Percentiles rank a stretch among this genome's conserved stretches.
Evolutionary conservation across 2,329 filamentous ascomycete genomes (phyloP).

Genomic region (Neofusicoccum laricinum): DNA sequence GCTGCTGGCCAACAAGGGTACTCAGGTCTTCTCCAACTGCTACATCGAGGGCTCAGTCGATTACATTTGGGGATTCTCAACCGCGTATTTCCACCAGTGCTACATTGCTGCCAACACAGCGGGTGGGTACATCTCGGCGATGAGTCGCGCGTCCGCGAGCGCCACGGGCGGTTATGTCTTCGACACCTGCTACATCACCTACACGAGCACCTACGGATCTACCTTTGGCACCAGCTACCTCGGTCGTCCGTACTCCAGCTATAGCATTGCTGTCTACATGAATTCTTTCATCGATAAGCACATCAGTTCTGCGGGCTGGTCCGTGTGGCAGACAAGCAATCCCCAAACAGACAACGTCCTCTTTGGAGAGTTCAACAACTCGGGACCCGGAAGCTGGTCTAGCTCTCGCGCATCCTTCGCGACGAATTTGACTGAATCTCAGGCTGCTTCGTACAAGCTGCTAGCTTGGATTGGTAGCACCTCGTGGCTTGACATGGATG

Average conservation of each 20-base stretch:
- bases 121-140: slow-evolving; percentile 23
- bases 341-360: slow-evolving; percentile 18
- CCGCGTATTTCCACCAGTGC: slow-evolving; percentile 30
- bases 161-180: slow-evolving; percentile 50
- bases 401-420: slow-evolving; percentile 34
- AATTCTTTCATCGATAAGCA: slow-evolving; percentile 49
- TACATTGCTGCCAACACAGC: slow-evolving; percentile 10
- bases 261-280: slow-evolving; percentile 48
- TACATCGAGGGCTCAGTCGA: slow-evolving; percentile 57
- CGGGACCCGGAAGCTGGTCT: slow-evolving; percentile 34
- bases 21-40: slow-evolving; percentile 44
- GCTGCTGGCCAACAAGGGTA: slow-evolving; percentile 37
- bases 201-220: slow-evolving; percentile 33
- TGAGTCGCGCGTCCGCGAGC: slow-evolving; percentile 23
- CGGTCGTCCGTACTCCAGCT: slow-evolving; percentile 50
- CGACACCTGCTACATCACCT: slow-evolving; percentile 46
- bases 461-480: slow-evolving; percentile 40
- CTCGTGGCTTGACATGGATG: slow-evolving; percentile 42
- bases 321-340: slow-evolving; percentile 35
- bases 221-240: slow-evolving; percentile 40
- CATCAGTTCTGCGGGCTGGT: slow-evolving; percentile 58
- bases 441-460: slow-evolving; percentile 37
- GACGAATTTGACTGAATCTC: slow-evolving; percentile 33
- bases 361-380: slow-evolving; percentile 52
- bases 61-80: slow-evolving; percentile 54